Evolutionary conservation across 2,329 filamentous ascomycete genomes (phyloP), one percentile per base, ranked within the genome.

Genomic region (Cordyceps farinosa): DNA sequence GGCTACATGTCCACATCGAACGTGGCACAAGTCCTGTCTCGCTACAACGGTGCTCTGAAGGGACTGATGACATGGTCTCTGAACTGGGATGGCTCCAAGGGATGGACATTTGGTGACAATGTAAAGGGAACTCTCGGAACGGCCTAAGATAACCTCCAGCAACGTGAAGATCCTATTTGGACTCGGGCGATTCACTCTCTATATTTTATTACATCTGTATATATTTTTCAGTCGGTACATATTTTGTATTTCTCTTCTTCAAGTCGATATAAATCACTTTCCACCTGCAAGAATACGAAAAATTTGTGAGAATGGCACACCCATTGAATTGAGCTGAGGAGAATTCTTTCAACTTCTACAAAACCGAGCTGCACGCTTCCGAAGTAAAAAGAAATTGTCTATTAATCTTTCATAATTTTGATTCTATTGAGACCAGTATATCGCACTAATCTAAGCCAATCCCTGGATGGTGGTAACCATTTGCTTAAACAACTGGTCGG

Each of bases 31-130:
- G 72, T 71, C 9, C 71, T 69, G 69, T 67, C 71, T 36, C 68
- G 73, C 66, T 75, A 75, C 64, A 67, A 65, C 40, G 73, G 72
- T 9, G 57, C 66, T 27, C 68, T 75, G 52, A 75, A 75, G 65
- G 74, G 74, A 7, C 29, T 75, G 55, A 75, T 75, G 73, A 75
- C 73, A 2, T 75, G 73, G 73, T 75, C 73, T 8, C 73, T 75
- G 64, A 75, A 75, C 68, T 75, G 73, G 73, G 73, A 75, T 54
- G 73, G 72, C 10, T 74, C 73, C 11, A 71, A 71, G 62, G 65
- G 62, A 58, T 75, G 73, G 73, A 71, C 71, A 1, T 75, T 75
- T 63, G 70, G 66, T n/a, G 69, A 75, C 62, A 75, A 73, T 44
- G 40, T 73, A 5, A 68, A 71, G 62, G 34, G 53, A 9, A 13